A percentile compares a stretch with the other conserved stretches of the same genome.
These are phyloP conservation scores for Drechslera avenae DNA, from an alignment of 2,329 filamentous ascomycete species.

Conservation along the genomic window DNA sequence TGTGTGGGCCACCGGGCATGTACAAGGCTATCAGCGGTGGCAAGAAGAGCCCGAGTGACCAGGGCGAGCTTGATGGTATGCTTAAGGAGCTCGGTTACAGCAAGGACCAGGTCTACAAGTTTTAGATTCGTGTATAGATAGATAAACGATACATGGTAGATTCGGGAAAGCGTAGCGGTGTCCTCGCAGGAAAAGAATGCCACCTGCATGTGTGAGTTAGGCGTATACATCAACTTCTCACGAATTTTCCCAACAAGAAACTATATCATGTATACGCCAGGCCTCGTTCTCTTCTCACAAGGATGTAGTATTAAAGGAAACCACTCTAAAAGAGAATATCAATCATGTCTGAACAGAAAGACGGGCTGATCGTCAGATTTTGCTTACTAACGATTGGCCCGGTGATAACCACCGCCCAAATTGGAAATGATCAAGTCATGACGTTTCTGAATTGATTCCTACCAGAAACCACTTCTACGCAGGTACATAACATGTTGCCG, in stretches of 20 bases:
- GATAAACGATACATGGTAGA: slow-evolving; percentile 27
- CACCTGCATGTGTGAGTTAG: too few relatives aligned
- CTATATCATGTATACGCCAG: too few relatives aligned
- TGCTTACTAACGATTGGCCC: neutral
- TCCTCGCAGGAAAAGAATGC: too few relatives aligned
- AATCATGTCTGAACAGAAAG: too few relatives aligned
- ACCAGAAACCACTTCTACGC: neutral
- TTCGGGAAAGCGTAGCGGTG: too few relatives aligned
- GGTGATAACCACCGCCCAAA: neutral
- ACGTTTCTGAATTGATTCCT: neutral
- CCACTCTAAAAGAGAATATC: too few relatives aligned
- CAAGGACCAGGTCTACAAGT: slow-evolving; percentile 93
- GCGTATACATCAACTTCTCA: too few relatives aligned
- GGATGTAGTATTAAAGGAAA: too few relatives aligned
- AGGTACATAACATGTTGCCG: too few relatives aligned
- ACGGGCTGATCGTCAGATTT: neutral
- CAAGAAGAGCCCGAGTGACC: slow-evolving; percentile 92
- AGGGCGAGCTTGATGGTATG: slow-evolving; percentile 83
- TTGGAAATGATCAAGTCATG: neutral
- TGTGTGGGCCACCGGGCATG: slow-evolving; percentile 89
- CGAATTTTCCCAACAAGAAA: too few relatives aligned
- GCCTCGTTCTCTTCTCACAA: too few relatives aligned
- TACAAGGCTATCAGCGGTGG: slow-evolving; percentile 90
- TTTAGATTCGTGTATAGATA: slow-evolving; percentile 26
- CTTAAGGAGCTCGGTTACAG: slow-evolving; percentile 83